Percentiles rank a stretch among this genome's conserved stretches.
Conservation (phyloP, 163 green algal species). For the Chlamydomonas reinhardtii region DNA sequence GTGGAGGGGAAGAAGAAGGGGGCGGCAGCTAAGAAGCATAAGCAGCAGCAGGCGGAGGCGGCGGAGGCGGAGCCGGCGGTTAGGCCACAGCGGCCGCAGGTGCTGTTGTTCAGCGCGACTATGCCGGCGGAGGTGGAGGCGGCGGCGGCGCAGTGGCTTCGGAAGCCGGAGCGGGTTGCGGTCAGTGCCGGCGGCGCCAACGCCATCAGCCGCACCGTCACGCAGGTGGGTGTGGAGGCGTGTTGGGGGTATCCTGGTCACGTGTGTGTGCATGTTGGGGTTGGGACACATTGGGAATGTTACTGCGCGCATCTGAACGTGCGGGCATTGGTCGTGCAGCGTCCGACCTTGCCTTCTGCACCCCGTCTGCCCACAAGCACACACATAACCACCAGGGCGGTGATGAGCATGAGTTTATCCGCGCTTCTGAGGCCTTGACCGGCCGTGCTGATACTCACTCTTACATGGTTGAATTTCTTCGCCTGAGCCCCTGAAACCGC, state of each 20-base stretch:
- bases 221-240: slow-evolving; percentile 71
- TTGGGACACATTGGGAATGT: no score
- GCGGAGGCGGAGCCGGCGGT: not conserved
- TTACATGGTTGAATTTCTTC: slow-evolving; percentile 19
- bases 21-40: not conserved
- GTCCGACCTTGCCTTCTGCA: no score
- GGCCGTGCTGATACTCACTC: not conserved
- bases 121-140: slow-evolving; percentile 74
- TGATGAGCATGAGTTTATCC: slow-evolving; percentile 8
- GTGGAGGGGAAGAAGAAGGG: slow-evolving; percentile 26
- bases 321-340: no score
- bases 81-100: slow-evolving; percentile 60
- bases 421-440: not conserved
- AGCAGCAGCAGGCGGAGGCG: not conserved
- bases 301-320: no score
- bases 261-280: not conserved
- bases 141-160: slow-evolving; percentile 77
- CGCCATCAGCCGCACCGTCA: slow-evolving; percentile 78
- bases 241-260: no score
- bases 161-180: slow-evolving; percentile 47
- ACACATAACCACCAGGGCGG: not conserved
- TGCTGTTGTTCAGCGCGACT: slow-evolving; percentile 90
- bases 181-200: slow-evolving; percentile 47
- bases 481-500: not conserved
- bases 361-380: no score